phyloP scores from a whole-genome alignment of 2,329 filamentous ascomycete genomes.

The Cladosporium sp. region DNA sequence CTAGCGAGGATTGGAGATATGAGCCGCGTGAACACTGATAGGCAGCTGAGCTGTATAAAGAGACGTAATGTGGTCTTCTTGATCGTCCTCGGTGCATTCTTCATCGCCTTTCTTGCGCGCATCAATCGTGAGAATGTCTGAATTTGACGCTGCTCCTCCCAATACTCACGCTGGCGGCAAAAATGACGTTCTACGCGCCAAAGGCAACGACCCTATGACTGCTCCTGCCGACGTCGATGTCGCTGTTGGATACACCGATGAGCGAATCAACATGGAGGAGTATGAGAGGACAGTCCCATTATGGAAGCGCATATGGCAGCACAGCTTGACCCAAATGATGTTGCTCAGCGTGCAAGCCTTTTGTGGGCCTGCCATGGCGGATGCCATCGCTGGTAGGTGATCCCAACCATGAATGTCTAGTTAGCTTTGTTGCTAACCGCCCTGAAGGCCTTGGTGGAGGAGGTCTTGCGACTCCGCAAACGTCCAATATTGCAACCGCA shows the following conservation, averaged over 20 bases:
- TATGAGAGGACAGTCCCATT: conserved; percentile 31
- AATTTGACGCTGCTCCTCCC: conserved; percentile 30
- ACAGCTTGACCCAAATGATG: conserved; percentile 49
- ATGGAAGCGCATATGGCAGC: conserved; percentile 45
- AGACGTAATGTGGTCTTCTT: background rate
- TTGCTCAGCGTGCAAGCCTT: conserved; percentile 42
- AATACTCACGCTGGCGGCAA: conserved; percentile 31
- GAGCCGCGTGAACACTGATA: background rate
- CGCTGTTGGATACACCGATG: conserved; percentile 16
- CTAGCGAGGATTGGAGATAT: background rate
- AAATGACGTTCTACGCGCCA: conserved; percentile 28
- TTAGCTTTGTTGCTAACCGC: conserved; percentile 40
- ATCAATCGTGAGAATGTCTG: conserved; percentile 22
- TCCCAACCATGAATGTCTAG: conserved; percentile 37
- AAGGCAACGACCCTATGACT: conserved; percentile 26
- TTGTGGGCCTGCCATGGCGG: conserved; percentile 21
- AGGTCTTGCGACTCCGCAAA: conserved; percentile 20
- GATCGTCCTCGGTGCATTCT: no score
- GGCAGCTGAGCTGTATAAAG: background rate
- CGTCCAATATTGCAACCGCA: conserved; percentile 21
- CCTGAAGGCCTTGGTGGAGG: conserved; percentile 21
- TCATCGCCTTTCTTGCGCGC: background rate
- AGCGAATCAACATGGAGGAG: conserved; percentile 36
- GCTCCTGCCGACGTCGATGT: conserved; percentile 13
- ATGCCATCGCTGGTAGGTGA: conserved; percentile 40